phyloP scores from a whole-genome alignment of 163 green algal genomes.

The Scenedesmus sp. region DNA sequence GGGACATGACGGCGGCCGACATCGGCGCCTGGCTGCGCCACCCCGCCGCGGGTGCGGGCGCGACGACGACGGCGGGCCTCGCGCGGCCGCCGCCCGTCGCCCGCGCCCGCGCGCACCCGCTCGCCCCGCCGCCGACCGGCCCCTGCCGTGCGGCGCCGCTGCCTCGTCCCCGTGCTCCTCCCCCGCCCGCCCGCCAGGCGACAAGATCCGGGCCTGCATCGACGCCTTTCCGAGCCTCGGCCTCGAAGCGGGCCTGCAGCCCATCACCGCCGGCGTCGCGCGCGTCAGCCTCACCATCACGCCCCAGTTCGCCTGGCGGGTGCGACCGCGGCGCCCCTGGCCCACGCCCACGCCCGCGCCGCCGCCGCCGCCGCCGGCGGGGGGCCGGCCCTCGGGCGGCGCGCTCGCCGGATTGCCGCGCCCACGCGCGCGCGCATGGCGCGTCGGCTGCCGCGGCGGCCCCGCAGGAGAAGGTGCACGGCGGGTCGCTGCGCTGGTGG shows the following conservation, averaged over 20 bases:
- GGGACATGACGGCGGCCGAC: conserved; percentile 85
- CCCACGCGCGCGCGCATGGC: not conserved
- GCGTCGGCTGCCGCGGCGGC: no score
- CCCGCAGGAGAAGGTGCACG: conserved; percentile 38
- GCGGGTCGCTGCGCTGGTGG: conserved; percentile 72
- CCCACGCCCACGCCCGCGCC: no score
- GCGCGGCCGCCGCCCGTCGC: no score
- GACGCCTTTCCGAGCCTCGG: conserved; percentile 79
- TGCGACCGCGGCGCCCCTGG: no score
- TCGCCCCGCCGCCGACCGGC: no score
- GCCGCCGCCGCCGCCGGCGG: no score
- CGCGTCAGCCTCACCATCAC: conserved; percentile 83
- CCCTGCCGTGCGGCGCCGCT: no score
- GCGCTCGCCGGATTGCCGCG: no score
- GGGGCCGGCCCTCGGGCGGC: no score
- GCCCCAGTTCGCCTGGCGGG: conserved; percentile 83
- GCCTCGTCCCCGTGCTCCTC: not conserved
- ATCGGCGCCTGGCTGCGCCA: conserved; percentile 84
- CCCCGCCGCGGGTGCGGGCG: conserved; percentile 63
- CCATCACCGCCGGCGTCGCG: conserved; percentile 95
- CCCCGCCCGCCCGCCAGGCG: conserved; percentile 35
- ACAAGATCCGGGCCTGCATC: conserved; percentile 66
- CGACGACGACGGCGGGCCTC: no score
- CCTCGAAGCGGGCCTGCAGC: conserved; percentile 80
- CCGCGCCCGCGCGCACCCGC: no score